phyloP scores from a whole-genome alignment of 139 green algal species.

The Trebouxia sp. region DNA sequence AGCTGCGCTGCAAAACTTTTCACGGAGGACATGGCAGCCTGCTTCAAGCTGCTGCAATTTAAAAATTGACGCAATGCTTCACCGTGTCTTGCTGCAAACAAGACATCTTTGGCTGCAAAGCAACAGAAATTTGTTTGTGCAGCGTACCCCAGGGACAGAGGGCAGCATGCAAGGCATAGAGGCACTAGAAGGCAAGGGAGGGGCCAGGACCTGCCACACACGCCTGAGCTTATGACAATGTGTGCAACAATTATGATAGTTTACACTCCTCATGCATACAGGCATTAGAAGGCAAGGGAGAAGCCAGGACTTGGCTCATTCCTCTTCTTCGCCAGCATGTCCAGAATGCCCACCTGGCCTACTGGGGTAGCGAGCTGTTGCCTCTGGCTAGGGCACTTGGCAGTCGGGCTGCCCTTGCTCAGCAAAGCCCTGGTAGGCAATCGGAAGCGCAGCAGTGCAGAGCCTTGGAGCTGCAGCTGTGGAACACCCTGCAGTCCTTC shows the following conservation, averaged over 20 bases:
- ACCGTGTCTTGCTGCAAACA: no score
- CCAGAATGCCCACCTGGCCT: slow-evolving; percentile 48
- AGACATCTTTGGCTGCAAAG: no score
- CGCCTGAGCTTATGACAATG: background rate
- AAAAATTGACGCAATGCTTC: no score
- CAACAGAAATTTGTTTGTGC: no score
- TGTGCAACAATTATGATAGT: background rate
- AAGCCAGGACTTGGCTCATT: slow-evolving; percentile 89
- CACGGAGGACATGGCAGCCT: no score
- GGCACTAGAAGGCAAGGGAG: no score
- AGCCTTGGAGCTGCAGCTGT: slow-evolving; percentile 74
- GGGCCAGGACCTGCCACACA: no score
- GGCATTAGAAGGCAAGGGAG: slow-evolving; percentile 47
- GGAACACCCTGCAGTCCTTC: slow-evolving; percentile 83
- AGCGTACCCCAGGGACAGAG: no score
- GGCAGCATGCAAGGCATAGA: no score
- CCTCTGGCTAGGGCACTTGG: slow-evolving; percentile 71
- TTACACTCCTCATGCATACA: no score
- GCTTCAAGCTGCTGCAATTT: no score
- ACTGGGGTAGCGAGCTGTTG: slow-evolving; percentile 71
- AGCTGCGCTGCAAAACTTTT: no score
- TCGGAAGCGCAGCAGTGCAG: slow-evolving; percentile 63
- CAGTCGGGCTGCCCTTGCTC: slow-evolving; percentile 31
- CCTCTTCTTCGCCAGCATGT: slow-evolving; percentile 81
- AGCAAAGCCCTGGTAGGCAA: slow-evolving; percentile 41